Conservation (phyloP, 495 filamentous ascomycete genomes). For the Lophium mytilinum region DNA sequence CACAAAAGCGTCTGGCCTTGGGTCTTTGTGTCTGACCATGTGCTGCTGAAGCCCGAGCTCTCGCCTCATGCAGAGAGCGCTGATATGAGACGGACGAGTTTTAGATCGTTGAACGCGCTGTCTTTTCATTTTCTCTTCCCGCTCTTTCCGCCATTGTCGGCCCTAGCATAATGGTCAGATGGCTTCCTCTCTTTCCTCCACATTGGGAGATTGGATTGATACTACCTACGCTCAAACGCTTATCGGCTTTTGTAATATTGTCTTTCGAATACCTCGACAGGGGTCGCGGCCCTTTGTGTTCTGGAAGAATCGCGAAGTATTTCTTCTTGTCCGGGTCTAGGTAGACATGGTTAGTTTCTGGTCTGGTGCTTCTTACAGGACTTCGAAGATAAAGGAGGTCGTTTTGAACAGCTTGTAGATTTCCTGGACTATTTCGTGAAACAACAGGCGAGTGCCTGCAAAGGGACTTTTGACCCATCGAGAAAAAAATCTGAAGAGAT, state of each 20-base stretch:
- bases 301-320: slow-evolving; percentile 49
- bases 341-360: neutral
- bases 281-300: slow-evolving; percentile 38
- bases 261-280: slow-evolving; percentile 42
- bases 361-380: neutral
- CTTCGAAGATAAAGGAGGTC: neutral
- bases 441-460: too few relatives aligned
- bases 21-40: neutral
- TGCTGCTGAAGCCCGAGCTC: neutral
- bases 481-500: neutral
- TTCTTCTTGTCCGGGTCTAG: slow-evolving; percentile 48
- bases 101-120: neutral
- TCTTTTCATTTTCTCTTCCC: too few relatives aligned
- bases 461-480: too few relatives aligned
- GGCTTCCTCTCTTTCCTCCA: neutral
- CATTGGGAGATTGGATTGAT: neutral
- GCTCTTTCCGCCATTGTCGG: too few relatives aligned
- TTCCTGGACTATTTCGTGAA: too few relatives aligned
- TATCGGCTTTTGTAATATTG: slow-evolving; percentile 38
- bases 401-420: too few relatives aligned
- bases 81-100: neutral
- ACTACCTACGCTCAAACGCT: slow-evolving; percentile 15
- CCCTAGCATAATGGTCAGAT: too few relatives aligned
- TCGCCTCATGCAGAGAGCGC: neutral
- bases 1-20: neutral